Evolutionary conservation across 2,329 filamentous ascomycete species (phyloP), one percentile per base, ranked within the genome.

Genomic region (Rhexocercosporidium sp.): DNA sequence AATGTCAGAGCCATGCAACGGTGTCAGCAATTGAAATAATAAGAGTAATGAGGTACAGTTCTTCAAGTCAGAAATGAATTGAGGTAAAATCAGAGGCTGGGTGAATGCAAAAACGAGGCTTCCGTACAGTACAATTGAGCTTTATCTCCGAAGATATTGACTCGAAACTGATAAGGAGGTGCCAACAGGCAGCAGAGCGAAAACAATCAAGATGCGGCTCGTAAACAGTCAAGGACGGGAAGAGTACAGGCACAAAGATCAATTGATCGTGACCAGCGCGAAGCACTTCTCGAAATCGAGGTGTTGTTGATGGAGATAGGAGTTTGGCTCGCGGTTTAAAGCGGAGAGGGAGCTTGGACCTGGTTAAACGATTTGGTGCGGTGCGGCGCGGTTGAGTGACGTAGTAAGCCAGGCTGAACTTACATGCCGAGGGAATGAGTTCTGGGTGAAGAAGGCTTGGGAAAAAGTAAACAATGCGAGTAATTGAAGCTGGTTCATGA

Each of bases 241-340:
- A 46, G 46, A 64, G 62, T 41, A 44, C 46, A 51, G 46, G 25
- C 49, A 63, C 56, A 62, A n/a, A 59, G 47, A 54, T 69, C 64
- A 65, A 66, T 69, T 57, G 65, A 62, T 44, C 54, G 69, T 67
- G 65, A 63, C 66, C 63, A 66, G 70, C 66, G 64, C 67, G 62
- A 57, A 63, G 59, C 46, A 69, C 62, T 69, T 71, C 60, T 68
- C 65, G 69, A 65, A 60, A 62, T 46, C 25, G 56, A 29, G 37
- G 34, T 37, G 64, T 16, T 65, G 64, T 64, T 66, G 62, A 54
- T 64, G 60, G 53, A 56, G 53, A 37, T 56, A 37, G 29, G 18
- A 56, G 29, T 56, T 37, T 53, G 29, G 16, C 49, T 53, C 49
- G 25, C 22, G 2, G 25, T 31, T 22, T 56, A 56, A 56, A 56